Conservation (phyloP, 768 basidiomycete species). For the Boletus huronensis region DNA sequence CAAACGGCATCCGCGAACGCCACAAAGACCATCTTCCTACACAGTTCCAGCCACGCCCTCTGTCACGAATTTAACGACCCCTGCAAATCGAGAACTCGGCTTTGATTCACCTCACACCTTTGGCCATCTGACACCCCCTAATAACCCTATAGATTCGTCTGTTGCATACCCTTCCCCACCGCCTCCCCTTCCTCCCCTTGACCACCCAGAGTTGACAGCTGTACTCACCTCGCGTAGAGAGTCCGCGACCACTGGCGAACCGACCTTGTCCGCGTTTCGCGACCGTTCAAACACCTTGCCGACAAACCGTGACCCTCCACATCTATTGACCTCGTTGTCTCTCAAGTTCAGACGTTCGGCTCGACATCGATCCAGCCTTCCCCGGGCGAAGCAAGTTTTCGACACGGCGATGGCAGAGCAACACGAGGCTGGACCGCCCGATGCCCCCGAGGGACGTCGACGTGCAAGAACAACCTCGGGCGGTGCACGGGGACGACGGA, state of each 20-base stretch:
- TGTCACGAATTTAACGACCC: slow-evolving; percentile 25
- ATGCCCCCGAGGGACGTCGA: slow-evolving; percentile 3
- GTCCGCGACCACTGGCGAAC: slow-evolving; percentile 4
- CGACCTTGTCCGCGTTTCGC: slow-evolving; percentile 8
- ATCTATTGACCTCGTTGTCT: slow-evolving; percentile 22
- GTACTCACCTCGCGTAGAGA: slow-evolving; percentile 21
- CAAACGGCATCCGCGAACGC: slow-evolving; percentile 23
- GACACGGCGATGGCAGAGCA: slow-evolving; percentile 5
- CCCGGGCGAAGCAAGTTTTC: slow-evolving; percentile 22
- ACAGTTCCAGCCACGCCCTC: slow-evolving; percentile 15
- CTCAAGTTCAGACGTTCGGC: slow-evolving; percentile 26
- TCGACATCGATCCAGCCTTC: slow-evolving; percentile 29
- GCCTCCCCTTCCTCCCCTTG: slow-evolving; percentile 55
- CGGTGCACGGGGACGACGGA: slow-evolving; percentile 40
- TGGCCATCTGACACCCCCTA: slow-evolving; percentile 36
- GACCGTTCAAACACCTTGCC: slow-evolving; percentile 27
- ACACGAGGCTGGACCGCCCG: slow-evolving; percentile 1
- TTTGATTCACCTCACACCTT: slow-evolving; percentile 41
- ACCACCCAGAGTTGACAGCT: slow-evolving; percentile 36
- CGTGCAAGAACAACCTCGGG: slow-evolving; percentile 33
- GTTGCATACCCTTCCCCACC: slow-evolving; percentile 34
- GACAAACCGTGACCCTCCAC: slow-evolving; percentile 7
- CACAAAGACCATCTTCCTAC: slow-evolving; percentile 22
- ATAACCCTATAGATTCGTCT: slow-evolving; percentile 17
- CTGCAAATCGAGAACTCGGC: slow-evolving; percentile 20